These are phyloP conservation scores for Friedmanniomyces endolithicus DNA, from an alignment of 495 filamentous ascomycete species.

Conservation along the genomic window DNA sequence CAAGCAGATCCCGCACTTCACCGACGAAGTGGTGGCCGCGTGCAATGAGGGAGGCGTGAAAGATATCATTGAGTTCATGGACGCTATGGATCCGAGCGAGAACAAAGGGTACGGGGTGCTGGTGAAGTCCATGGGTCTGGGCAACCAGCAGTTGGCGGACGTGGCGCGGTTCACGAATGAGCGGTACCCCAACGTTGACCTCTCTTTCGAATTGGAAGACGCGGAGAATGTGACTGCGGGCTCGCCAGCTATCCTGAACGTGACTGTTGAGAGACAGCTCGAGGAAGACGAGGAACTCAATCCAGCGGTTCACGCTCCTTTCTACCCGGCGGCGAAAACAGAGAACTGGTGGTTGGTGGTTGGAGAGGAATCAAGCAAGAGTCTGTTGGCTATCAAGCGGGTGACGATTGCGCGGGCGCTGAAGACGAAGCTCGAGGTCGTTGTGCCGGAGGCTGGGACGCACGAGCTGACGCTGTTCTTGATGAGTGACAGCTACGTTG, in stretches of 20 bases:
- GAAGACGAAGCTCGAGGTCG: slow-evolving; percentile 73
- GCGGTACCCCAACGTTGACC: slow-evolving; percentile 86
- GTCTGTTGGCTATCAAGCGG: slow-evolving; percentile 81
- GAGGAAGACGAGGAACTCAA: slow-evolving; percentile 61
- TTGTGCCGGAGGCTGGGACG: slow-evolving; percentile 69
- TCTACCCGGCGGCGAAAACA: slow-evolving; percentile 85
- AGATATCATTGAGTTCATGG: slow-evolving; percentile 97
- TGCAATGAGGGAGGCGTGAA: slow-evolving; percentile 72
- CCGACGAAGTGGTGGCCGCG: slow-evolving; percentile 66
- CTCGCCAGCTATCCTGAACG: slow-evolving; percentile 67
- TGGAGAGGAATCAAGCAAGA: slow-evolving; percentile 75
- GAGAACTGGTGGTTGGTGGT: slow-evolving; percentile 98
- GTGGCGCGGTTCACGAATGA: slow-evolving; percentile 94
- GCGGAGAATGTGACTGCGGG: slow-evolving; percentile 65
- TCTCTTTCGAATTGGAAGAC: slow-evolving; percentile 79
- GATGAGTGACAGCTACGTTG: slow-evolving; percentile 96
- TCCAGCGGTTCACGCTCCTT: slow-evolving; percentile 83
- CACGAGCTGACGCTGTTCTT: slow-evolving; percentile 84
- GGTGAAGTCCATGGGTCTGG: slow-evolving; percentile 63
- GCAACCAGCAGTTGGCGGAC: slow-evolving; percentile 69
- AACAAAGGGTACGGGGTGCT: slow-evolving; percentile 65
- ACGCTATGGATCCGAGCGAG: slow-evolving; percentile 89
- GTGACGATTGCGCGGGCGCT: slow-evolving; percentile 71
- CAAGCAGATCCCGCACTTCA: slow-evolving; percentile 95
- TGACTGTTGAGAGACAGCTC: slow-evolving; percentile 76